Evolutionary conservation across 768 basidiomycete genomes (phyloP).

Genomic region (Nidularia sp.): DNA sequence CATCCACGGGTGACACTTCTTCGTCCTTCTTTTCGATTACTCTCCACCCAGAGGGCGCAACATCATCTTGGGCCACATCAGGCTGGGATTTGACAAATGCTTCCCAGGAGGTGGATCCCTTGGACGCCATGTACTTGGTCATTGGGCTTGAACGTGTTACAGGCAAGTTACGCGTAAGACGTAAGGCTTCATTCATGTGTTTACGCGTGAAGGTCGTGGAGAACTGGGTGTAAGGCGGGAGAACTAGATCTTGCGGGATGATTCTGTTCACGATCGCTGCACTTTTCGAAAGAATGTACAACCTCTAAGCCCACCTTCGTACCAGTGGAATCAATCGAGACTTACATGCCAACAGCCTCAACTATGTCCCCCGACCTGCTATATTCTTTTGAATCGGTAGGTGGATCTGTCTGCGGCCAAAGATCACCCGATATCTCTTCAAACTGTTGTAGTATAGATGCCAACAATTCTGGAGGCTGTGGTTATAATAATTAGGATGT

Average conservation of each 20-base stretch:
- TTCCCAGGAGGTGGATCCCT: slow-evolving; percentile 78
- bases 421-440: slow-evolving; percentile 46
- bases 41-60: slow-evolving; percentile 68
- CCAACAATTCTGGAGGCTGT: slow-evolving; percentile 69
- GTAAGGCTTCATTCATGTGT: slow-evolving; percentile 55
- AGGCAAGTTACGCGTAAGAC: slow-evolving; percentile 56
- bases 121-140: slow-evolving; percentile 62
- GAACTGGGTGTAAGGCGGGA: slow-evolving; percentile 49
- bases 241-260: slow-evolving; percentile 44
- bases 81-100: slow-evolving; percentile 53
- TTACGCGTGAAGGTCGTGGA: slow-evolving; percentile 53
- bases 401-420: slow-evolving; percentile 36
- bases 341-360: slow-evolving; percentile 61
- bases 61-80: slow-evolving; percentile 47
- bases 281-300: background rate
- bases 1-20: slow-evolving; percentile 22
- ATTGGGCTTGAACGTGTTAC: slow-evolving; percentile 60
- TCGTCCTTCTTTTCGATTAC: slow-evolving; percentile 54
- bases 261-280: slow-evolving; percentile 29
- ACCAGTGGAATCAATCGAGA: slow-evolving; percentile 8
- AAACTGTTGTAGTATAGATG: slow-evolving; percentile 50
- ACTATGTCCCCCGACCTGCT: slow-evolving; percentile 23
- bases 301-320: background rate
- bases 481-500: slow-evolving; percentile 11
- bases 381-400: slow-evolving; percentile 3